phyloP scores from a whole-genome alignment of 805 yeast genomes.

The Candida ulmi region DNA sequence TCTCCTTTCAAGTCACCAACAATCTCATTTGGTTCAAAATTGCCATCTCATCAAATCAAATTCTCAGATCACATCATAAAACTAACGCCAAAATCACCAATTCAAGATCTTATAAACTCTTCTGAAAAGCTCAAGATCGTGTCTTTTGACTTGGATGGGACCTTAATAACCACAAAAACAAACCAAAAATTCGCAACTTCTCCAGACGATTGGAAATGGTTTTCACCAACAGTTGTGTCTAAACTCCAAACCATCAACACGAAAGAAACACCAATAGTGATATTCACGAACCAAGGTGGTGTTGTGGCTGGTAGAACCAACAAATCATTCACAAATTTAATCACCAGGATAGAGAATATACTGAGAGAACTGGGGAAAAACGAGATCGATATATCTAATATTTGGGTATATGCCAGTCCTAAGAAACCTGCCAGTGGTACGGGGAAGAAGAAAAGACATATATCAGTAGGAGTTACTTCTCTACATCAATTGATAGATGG shows the following conservation, averaged over 20 bases:
- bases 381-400: conserved; percentile 17
- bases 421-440: conserved; percentile 47
- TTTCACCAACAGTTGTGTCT: conserved; percentile 29
- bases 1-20: too few species aligned
- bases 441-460: too few species aligned
- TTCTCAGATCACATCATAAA: too few species aligned
- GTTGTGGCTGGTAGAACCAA: conserved; percentile 36
- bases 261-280: conserved; percentile 36
- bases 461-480: too few species aligned
- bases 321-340: conserved; percentile 34
- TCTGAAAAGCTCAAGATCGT: too few species aligned
- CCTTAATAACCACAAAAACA: conserved; percentile 62
- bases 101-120: too few species aligned
- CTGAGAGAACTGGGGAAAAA: conserved; percentile 24
- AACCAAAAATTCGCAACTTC: conserved; percentile 52
- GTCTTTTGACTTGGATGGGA: conserved; percentile 83
- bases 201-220: conserved; percentile 73
- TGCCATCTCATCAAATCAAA: background rate
- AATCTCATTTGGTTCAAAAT: background rate
- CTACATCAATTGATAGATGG: too few species aligned
- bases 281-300: conserved; percentile 86
- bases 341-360: conserved; percentile 35
- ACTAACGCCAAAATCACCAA: too few species aligned
- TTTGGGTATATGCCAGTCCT: conserved; percentile 61
- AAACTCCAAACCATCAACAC: conserved; percentile 3